phyloP scores from a whole-genome alignment of 2,329 filamentous ascomycete genomes.

The Aspergillus sp. region DNA sequence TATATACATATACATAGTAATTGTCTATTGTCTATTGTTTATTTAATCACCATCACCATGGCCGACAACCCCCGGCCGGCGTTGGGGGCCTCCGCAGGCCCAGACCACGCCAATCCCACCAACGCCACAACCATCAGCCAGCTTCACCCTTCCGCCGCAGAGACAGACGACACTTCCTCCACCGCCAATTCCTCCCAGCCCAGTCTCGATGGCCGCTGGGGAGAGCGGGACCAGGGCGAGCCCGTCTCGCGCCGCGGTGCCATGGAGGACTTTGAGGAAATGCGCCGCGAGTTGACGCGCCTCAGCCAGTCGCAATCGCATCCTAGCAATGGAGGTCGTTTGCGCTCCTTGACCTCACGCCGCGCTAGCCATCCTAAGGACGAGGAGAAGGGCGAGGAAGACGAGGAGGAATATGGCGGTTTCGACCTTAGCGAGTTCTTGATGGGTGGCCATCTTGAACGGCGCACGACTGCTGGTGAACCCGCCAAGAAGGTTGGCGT shows the following conservation, averaged over 20 bases:
- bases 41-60: background rate
- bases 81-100: background rate
- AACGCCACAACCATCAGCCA: slow-evolving; percentile 2
- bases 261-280: slow-evolving; percentile 54
- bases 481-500: slow-evolving; percentile 73
- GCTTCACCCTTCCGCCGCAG: slow-evolving; percentile 1
- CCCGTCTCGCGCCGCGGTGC: slow-evolving; percentile 48
- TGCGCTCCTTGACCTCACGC: slow-evolving; percentile 16
- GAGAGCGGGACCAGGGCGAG: slow-evolving; percentile 53
- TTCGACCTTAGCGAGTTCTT: slow-evolving; percentile 67
- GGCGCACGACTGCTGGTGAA: slow-evolving; percentile 54
- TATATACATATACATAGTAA: background rate
- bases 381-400: slow-evolving; percentile 38
- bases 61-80: slow-evolving; percentile 3
- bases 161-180: slow-evolving; percentile 12
- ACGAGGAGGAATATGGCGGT: slow-evolving; percentile 30
- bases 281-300: slow-evolving; percentile 50
- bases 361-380: slow-evolving; percentile 25
- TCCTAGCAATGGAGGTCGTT: slow-evolving; percentile 21
- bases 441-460: slow-evolving; percentile 68
- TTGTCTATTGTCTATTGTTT: background rate
- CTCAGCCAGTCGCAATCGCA: slow-evolving; percentile 41
- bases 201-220: slow-evolving; percentile 51
- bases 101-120: background rate
- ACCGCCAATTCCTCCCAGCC: slow-evolving; percentile 9